These are phyloP conservation scores for Pyrus betulifolia DNA, from an alignment of 306 rosid species.

Conservation along the genomic window DNA sequence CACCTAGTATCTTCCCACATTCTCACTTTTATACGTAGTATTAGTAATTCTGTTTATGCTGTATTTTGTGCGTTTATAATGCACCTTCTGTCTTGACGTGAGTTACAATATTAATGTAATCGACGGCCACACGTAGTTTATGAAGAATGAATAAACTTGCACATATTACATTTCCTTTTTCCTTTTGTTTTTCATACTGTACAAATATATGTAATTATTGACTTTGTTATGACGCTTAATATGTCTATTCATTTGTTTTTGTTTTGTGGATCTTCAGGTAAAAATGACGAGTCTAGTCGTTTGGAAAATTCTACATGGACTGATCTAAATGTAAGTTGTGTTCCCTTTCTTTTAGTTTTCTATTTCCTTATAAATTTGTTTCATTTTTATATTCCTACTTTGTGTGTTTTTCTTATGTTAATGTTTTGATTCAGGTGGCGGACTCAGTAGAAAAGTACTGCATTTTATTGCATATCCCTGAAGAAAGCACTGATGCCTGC, in stretches of 20 bases:
- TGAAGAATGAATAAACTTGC: not conserved
- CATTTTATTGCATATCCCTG: slow-evolving; percentile 36
- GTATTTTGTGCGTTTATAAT: not conserved
- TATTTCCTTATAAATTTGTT: not conserved
- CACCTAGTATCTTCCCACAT: not conserved
- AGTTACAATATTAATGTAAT: not conserved
- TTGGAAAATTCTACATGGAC: slow-evolving; percentile 46
- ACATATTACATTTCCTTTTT: not conserved
- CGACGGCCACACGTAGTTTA: not conserved
- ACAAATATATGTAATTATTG: not conserved
- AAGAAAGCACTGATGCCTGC: slow-evolving; percentile 42
- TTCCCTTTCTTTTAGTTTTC: not conserved
- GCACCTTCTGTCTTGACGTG: not conserved
- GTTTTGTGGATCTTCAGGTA: slow-evolving; percentile 18
- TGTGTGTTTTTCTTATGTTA: not conserved
- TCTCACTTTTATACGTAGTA: not conserved
- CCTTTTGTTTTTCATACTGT: not conserved
- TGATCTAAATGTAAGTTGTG: slow-evolving; percentile 15
- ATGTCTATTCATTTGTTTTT: not conserved
- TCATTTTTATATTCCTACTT: not conserved
- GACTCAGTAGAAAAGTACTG: slow-evolving; percentile 45
- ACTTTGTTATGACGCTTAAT: not conserved
- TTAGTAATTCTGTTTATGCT: not conserved
- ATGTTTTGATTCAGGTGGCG: slow-evolving; percentile 28
- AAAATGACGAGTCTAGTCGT: slow-evolving; percentile 34